phyloP scores from a whole-genome alignment of 2,329 filamentous ascomycete species.

The Neonectria magnoliae region DNA sequence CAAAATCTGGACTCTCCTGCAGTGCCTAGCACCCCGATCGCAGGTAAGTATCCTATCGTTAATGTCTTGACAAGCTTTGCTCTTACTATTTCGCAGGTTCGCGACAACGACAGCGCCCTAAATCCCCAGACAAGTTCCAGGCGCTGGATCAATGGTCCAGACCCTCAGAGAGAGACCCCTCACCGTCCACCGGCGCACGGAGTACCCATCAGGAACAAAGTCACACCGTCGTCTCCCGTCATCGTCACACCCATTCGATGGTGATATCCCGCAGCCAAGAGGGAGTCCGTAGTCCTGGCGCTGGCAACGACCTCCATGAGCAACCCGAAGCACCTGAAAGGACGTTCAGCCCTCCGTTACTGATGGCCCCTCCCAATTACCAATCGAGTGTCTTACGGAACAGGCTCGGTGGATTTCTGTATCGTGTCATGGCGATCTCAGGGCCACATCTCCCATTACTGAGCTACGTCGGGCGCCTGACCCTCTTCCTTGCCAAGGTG shows the following conservation, averaged over 20 bases:
- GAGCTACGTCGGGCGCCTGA: conserved; percentile 58
- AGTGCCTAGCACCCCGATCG: conserved; percentile 58
- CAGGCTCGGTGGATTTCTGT: conserved; percentile 47
- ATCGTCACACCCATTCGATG: conserved; percentile 46
- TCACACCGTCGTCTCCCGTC: conserved; percentile 26
- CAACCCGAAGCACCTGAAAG: conserved; percentile 26
- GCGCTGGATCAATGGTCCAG: conserved; percentile 32
- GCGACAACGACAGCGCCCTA: conserved; percentile 39
- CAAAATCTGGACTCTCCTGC: conserved; percentile 66
- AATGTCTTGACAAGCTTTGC: conserved; percentile 39
- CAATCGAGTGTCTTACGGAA: conserved; percentile 47
- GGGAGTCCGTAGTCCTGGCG: conserved; percentile 39
- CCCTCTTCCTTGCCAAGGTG: conserved; percentile 76
- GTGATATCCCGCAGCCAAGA: conserved; percentile 55
- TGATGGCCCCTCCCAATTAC: conserved; percentile 61
- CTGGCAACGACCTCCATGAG: conserved; percentile 28
- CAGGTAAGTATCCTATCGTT: conserved; percentile 47
- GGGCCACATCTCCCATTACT: conserved; percentile 44
- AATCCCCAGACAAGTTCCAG: conserved; percentile 41
- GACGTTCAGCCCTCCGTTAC: conserved; percentile 53
- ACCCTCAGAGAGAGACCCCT: conserved; percentile 31
- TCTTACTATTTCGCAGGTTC: conserved; percentile 45
- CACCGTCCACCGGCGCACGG: conserved; percentile 26
- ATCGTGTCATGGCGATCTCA: conserved; percentile 42
- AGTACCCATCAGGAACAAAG: conserved; percentile 25